A percentile compares a stretch with the other conserved stretches of the same genome.
phyloP scores from a whole-genome alignment of 129 eudicot species.

The Artemisia annua region DNA sequence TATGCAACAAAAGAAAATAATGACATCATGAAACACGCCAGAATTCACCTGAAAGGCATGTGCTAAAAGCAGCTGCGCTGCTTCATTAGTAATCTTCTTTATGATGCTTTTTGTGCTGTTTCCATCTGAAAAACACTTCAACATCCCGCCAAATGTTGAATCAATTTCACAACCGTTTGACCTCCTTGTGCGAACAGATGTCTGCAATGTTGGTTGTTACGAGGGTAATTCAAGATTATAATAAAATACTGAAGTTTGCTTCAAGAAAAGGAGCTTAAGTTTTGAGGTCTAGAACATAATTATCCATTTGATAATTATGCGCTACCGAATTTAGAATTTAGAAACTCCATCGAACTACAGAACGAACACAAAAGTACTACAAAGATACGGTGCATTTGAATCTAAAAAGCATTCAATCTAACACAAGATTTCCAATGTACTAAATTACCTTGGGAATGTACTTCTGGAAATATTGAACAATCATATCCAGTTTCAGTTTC shows the following conservation, averaged over 20 bases:
- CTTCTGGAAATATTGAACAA: conserved; percentile 72
- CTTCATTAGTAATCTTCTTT: conserved; percentile 67
- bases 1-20: not conserved
- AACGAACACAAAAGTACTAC: not conserved
- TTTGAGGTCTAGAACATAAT: too few relatives aligned
- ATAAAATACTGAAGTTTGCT: not conserved
- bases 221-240: not conserved
- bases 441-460: conserved; percentile 71
- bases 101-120: conserved; percentile 50
- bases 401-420: not conserved
- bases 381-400: too few relatives aligned
- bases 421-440: not conserved
- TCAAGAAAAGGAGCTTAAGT: not conserved
- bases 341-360: not conserved
- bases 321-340: not conserved
- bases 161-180: conserved; percentile 44
- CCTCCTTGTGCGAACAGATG: conserved; percentile 69
- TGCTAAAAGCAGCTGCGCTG: conserved; percentile 68
- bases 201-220: conserved; percentile 35
- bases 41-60: conserved; percentile 86
- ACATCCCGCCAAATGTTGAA: conserved; percentile 62
- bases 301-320: too few relatives aligned
- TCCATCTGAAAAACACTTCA: conserved; percentile 62
- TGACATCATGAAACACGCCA: not conserved
- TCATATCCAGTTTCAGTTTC: conserved; percentile 65